Base-by-base conservation (phyloP, 1,284 basidiomycete genomes). In the Rhodofomes roseus region DNA sequence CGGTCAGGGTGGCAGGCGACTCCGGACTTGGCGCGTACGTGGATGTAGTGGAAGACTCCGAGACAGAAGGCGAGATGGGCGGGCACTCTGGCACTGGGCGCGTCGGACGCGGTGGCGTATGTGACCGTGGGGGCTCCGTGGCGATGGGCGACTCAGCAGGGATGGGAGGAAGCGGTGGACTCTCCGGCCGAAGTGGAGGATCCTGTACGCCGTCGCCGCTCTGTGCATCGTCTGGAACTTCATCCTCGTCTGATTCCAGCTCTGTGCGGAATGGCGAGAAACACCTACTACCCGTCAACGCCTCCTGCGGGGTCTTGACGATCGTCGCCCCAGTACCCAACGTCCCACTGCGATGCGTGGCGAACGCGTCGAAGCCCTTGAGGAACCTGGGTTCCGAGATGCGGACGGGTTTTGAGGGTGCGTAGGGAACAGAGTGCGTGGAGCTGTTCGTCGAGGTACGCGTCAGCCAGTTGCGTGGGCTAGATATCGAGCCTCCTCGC, bases 261-360 rank as follows among this genome's bases (percentile, higher is more conserved):
- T 63, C 66, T 36, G 69, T 63, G 34, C 54, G 55, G 46, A 62
- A 65, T 29, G 62, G 63, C 29, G 63, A 63, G 25, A 61, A 61
- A 40, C 60, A 57, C 44, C 61, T 62, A 51, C 62, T 55, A 27
- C 62, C 62, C 58, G 69, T 72, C 58, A 92, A 75, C 34, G 89
- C 90, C 55, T 92, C 90, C 62, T 87, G 84, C 2, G 90, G 89
- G 0, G 90, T 92, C 61, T 85, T 78, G 36, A 92, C 90, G 23
- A 92, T 75, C 2, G 77, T 85, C 14, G 89, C 89, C 39, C 89
- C 89, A 11, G 81, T 70, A 18, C 89, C 89, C 12, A 91, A 78
- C 1, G 75, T 69, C 4, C 83, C 84, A 54, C 71, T 77, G 2
- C 81, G 77, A 9, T 72, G 70, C 40, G 76, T 64, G 41, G 71